Base-by-base conservation (phyloP, 2,329 filamentous ascomycete genomes). In the Penicillium sp. region DNA sequence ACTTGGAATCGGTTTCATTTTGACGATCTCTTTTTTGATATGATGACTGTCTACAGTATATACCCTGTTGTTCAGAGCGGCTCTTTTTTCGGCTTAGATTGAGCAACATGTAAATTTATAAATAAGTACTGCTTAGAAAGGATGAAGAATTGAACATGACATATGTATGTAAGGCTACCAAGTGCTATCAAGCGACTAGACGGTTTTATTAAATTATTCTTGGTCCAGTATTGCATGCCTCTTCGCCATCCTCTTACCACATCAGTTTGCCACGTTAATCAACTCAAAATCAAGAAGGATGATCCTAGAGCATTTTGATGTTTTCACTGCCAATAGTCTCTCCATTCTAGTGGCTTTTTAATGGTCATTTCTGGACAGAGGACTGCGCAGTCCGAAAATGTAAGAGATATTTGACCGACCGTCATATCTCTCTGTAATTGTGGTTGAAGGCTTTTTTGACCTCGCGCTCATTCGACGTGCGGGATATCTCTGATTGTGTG, bases 31-130 rank as follows among this genome's bases (percentile, higher is more conserved):
- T 42, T 43, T 43, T 26, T 48, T 33, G 52, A 55, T 48, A 18
- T 33, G 30, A 48, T 33, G 33, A 24, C 26, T 20, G 28, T 48
- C 30, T 55, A 14, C 33, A 33, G 30, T 55, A 55, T 55, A 55
- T 55, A 55, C 52, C 52, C 45, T 55, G 43, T 38, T 55, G 43
- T 48, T 55, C 35, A 42, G 28, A 48, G 52, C 52, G 52, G 52
- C 45, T 33, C 47, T 47, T 40, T 42, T 23, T 55, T 47, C 21
- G 48, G 23, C 42, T 53, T 48, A 9, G 20, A 45, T 26, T 46
- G 35, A 24, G 53, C 33, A 49, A n/a, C 23, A 40, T 48, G 23
- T 48, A 55, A n/a, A 55, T 28, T 12, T 42, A 42, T 23, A 52
- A 12, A 55, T 48, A 48, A 42, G 5, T n/a, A 12, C 24, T 43